phyloP scores from a whole-genome alignment of 208 protist species.

The Histomonas meleagridis region DNA sequence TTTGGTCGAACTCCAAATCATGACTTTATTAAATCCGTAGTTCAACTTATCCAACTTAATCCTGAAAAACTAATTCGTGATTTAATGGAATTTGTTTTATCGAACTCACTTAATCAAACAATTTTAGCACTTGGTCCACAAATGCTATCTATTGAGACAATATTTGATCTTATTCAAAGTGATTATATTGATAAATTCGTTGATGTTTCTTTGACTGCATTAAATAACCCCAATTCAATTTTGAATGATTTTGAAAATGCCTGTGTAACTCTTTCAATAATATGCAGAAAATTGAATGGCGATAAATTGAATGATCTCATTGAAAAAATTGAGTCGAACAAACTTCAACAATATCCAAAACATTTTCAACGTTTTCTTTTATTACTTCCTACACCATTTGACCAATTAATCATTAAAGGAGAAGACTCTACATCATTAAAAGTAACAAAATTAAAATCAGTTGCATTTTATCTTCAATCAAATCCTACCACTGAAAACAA shows the following conservation, averaged over 20 bases:
- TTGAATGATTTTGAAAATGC: not conserved
- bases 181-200: not conserved
- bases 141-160: not conserved
- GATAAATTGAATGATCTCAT: not conserved
- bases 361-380: not conserved
- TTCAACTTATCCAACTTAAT: not conserved
- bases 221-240: not conserved
- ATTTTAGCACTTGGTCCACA: constrained; percentile 32
- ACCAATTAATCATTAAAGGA: not conserved
- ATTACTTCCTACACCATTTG: not conserved
- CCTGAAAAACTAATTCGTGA: not conserved
- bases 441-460: not conserved
- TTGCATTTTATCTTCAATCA: not conserved
- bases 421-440: not conserved
- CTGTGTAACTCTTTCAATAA: not conserved
- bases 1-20: constrained; percentile 32
- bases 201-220: not conserved
- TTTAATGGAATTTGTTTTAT: not conserved
- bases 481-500: not conserved
- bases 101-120: not conserved
- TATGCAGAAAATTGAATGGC: too few species aligned
- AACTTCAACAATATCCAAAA: not conserved
- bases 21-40: not conserved
- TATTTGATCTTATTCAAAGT: not conserved
- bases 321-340: not conserved